Base-by-base conservation (phyloP, 306 rosid species). In the Vachellia collinsii region DNA sequence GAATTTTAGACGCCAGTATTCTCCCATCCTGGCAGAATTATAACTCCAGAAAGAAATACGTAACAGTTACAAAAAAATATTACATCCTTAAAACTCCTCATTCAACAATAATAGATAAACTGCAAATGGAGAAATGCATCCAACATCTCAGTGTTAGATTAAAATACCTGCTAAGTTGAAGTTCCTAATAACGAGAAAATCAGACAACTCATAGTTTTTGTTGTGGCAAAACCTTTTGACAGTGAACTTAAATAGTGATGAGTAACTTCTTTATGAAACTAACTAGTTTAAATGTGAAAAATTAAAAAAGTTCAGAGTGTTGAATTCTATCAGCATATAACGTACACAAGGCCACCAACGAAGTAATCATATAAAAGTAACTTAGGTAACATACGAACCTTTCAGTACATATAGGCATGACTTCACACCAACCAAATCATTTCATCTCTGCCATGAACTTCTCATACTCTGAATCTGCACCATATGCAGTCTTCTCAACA, bases 391-490 rank as follows among this genome's bases (percentile, higher is more conserved):
- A 79, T 34, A 77, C 89, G 59, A 81, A 94, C 97, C 96, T 86
- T 73, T 74, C 71, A 77, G 44, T 75, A 79, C 69, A 29, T 71
- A 3, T 76, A 77, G 72, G 75, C 72, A 46, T 58, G n/a, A 16
- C 41, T 19, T 11, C 23, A 76, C 42, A 64, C 9, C 81, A 78
- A 77, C 74, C 25, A 13, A 37, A 81, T 96, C 91, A 96, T 83
- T 93, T 96, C 92, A 92, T 93, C 91, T 96, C 98, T 36, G 97
- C 92, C 99, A 96, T 96, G 90, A 95, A 95, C 83, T 89, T 95
- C 87, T 96, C 99, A 43, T 93, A 96, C 85, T 93, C 98, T 7
- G 97, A 89, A 77, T 96, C 98, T 51, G 97, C 90, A 68, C 91
- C 98, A 70, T 88, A 80, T 16, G 88, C 42, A 64, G 91, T 23